Evolutionary conservation across 148 eudicot genomes (phyloP).

Genomic region (Diospyros lotus): DNA sequence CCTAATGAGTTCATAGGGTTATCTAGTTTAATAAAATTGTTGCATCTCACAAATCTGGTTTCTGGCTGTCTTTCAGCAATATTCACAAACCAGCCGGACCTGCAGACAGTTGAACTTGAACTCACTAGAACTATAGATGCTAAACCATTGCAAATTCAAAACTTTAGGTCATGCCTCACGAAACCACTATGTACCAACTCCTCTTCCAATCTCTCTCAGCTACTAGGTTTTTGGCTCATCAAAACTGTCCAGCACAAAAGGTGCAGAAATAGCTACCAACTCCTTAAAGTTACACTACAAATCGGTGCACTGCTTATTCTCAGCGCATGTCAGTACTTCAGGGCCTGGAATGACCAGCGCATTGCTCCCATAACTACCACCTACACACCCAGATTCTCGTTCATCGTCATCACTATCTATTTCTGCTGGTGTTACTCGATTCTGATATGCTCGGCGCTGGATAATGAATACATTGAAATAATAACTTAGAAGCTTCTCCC

Average conservation of each 20-base stretch:
- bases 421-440: slow-evolving; percentile 61
- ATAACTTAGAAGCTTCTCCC: slow-evolving; percentile 64
- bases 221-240: not conserved
- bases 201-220: not conserved
- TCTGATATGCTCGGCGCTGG: slow-evolving; percentile 67
- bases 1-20: not conserved
- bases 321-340: slow-evolving; percentile 27
- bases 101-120: not conserved
- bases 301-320: slow-evolving; percentile 46
- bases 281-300: slow-evolving; percentile 21
- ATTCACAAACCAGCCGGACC: slow-evolving; percentile 9
- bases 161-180: not conserved
- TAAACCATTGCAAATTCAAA: not conserved
- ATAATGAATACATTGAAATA: slow-evolving; percentile 68
- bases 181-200: not conserved
- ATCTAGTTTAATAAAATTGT: not conserved
- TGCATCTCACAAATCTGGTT: not conserved
- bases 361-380: slow-evolving; percentile 48
- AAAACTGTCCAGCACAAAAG: not conserved
- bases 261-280: not conserved
- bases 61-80: not conserved
- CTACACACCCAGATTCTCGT: slow-evolving; percentile 51
- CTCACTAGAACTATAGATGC: not conserved
- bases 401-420: slow-evolving; percentile 88
- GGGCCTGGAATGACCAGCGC: slow-evolving; percentile 33